A percentile compares a stretch with the other conserved stretches of the same genome.
Conservation (phyloP, 2,329 filamentous ascomycete genomes). For the Cryphonectria japonica region DNA sequence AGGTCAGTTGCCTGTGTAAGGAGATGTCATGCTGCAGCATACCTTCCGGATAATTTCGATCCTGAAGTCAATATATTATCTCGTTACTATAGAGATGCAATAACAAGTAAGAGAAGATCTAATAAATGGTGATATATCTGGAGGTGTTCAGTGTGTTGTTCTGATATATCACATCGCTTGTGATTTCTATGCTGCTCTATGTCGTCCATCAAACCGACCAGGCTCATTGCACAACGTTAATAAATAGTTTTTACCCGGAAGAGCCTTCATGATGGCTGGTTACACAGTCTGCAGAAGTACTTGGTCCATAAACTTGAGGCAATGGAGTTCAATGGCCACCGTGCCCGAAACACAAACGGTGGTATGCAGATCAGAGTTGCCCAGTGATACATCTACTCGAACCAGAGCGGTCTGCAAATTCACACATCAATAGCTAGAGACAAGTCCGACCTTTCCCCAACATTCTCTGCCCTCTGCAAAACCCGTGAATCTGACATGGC, state of each 20-base stretch:
- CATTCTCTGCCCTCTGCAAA: neutral
- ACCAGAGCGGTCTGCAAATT: neutral
- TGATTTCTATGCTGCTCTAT: neutral
- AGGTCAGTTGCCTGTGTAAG: neutral
- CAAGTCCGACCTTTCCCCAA: too few relatives aligned
- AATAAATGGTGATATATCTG: neutral
- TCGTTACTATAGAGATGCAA: neutral
- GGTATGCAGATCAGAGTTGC: conserved; percentile 29
- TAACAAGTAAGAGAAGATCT: too few relatives aligned
- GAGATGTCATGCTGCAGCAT: neutral
- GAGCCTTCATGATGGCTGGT: conserved; percentile 32
- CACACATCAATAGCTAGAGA: neutral
- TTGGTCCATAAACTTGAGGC: conserved; percentile 36
- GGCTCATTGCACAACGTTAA: neutral
- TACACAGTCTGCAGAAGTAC: conserved; percentile 36
- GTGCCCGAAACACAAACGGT: conserved; percentile 19
- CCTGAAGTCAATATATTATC: neutral
- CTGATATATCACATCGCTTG: neutral
- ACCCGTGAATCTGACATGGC: neutral
- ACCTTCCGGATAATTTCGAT: neutral
- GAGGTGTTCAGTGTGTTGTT: neutral
- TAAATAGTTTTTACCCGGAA: conserved; percentile 29
- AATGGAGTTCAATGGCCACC: conserved; percentile 32
- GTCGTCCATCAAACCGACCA: neutral
- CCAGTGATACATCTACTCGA: conserved; percentile 17